A percentile compares a stretch with the other conserved stretches of the same genome.
Evolutionary conservation across 306 rosid genomes (phyloP).

Genomic region (Rosa chinensis): DNA sequence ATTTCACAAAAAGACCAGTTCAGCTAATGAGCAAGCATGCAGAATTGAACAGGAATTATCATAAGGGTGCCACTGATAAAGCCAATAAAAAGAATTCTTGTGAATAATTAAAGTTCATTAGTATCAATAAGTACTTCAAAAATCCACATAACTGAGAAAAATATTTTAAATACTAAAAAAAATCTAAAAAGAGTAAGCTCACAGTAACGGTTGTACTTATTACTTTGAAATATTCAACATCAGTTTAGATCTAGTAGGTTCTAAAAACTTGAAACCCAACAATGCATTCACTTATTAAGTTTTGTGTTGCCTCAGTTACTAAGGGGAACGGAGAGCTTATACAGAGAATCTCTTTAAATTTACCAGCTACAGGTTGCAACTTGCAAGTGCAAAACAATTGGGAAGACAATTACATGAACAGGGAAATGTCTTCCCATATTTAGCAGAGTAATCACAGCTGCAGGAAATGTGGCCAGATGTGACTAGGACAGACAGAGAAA

Average conservation of each 20-base stretch:
- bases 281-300: background rate
- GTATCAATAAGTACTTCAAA: background rate
- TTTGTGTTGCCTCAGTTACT: background rate
- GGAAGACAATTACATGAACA: background rate
- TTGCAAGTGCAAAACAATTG: background rate
- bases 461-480: background rate
- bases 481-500: background rate
- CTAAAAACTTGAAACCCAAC: background rate
- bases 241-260: background rate
- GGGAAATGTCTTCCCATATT: background rate
- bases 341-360: background rate
- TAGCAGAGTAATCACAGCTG: background rate
- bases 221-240: background rate
- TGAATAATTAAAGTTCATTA: background rate
- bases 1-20: constrained; percentile 2
- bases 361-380: background rate
- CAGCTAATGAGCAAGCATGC: background rate
- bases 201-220: background rate
- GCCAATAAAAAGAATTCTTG: background rate
- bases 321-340: background rate
- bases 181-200: background rate
- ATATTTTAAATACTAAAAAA: too few species aligned
- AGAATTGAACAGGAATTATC: background rate
- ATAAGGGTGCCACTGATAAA: background rate
- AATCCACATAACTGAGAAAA: background rate